Evolutionary conservation across 495 filamentous ascomycete genomes (phyloP), one percentile per base, ranked within the genome.

Genomic region (Penicillium bialowiezense): DNA sequence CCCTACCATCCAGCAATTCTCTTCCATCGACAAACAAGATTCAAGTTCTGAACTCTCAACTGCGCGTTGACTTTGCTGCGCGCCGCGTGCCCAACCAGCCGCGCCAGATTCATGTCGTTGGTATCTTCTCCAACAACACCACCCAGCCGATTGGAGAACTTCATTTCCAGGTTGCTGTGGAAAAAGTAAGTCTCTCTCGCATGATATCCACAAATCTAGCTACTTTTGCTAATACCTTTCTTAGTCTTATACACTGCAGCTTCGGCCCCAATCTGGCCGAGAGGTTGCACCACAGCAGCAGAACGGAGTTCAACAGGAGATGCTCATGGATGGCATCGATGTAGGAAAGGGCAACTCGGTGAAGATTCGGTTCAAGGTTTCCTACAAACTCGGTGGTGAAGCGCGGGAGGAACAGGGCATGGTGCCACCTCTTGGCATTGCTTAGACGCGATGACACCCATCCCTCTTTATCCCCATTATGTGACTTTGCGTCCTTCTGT

Each of bases 131-230:
- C 13, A 97, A 95, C 58, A 83, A 79, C 43, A 86, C 84, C 3
- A 73, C 77, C 19, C 79, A 86, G 54, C 75, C 79, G 0, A 78
- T 98, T 32, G 75, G 79, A 1, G 89, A 95, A 38, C 71, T 97
- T 32, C 90, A 91, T 38, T 96, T 97, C 62, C 88, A 95, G 65
- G 77, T 92, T 44, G 93, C 93, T 3, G 92, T 96, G 7, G 91
- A 91, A 29, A 97, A 91, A 81, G 93, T 95, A 72, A 56, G 71
- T 26, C 8, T 26, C 23, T 57, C 15, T 33, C 32, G 19, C 33
- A 1, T 20, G 39, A 9, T 44, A 13, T 15, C 8, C 41, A n/a
- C 31, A 31, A 21, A 12, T 1, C 3, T 6, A 20, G 44, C 23
- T 14, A 3, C 21, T 6, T 14, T 45, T n/a, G 36, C 38, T 57